Evolutionary conservation across 2,329 filamentous ascomycete species (phyloP).

Genomic region (Alternaria sp.): DNA sequence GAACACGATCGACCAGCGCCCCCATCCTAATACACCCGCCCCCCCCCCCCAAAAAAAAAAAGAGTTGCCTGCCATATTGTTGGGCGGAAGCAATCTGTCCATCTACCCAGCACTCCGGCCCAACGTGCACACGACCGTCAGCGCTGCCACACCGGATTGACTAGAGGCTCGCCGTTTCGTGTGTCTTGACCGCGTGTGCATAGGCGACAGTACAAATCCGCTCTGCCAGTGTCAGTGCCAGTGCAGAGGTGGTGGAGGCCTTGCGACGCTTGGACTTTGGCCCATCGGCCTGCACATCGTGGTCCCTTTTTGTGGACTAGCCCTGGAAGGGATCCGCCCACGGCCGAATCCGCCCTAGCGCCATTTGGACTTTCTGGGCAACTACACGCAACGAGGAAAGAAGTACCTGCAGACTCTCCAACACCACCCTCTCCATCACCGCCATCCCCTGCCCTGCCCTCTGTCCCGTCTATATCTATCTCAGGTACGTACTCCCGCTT

Average conservation of each 20-base stretch:
- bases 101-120: conserved; percentile 19
- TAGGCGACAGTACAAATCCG: conserved; percentile 8
- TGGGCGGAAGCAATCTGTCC: conserved; percentile 28
- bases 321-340: conserved; percentile 32
- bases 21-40: conserved; percentile 9
- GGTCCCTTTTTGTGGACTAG: conserved; percentile 25
- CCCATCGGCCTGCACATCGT: conserved; percentile 33
- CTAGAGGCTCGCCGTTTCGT: not conserved
- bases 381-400: conserved; percentile 48
- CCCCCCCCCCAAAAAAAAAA: not conserved
- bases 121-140: conserved; percentile 9
- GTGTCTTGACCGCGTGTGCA: conserved; percentile 12
- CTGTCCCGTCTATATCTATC: conserved; percentile 31
- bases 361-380: conserved; percentile 37
- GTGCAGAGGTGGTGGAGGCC: conserved; percentile 14
- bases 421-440: conserved; percentile 42
- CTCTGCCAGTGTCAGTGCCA: conserved; percentile 10
- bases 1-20: conserved; percentile 17
- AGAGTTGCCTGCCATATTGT: conserved; percentile 12
- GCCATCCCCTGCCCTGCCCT: conserved; percentile 42
- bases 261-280: conserved; percentile 27
- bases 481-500: conserved; percentile 44
- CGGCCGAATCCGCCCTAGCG: conserved; percentile 37
- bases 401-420: conserved; percentile 49
- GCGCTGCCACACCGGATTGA: conserved; percentile 11